Conservation (phyloP, 441 rosid genomes). For the Syzygium syzygioides region DNA sequence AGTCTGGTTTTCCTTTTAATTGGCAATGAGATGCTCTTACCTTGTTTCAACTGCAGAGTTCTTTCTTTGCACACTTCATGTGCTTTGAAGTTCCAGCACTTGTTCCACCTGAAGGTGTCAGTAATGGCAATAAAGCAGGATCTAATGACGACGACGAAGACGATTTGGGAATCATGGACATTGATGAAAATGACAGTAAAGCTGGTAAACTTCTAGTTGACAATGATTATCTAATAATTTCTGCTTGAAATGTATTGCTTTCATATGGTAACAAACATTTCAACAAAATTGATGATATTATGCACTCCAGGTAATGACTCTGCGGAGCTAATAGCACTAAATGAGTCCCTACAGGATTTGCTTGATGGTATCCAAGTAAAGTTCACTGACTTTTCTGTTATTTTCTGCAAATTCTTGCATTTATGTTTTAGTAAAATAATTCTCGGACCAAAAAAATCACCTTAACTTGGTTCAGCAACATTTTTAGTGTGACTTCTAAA, state of each 20-base stretch:
- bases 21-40: background rate
- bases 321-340: conserved; percentile 61
- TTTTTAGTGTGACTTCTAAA: background rate
- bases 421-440: background rate
- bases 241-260: background rate
- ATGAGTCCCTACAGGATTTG: conserved; percentile 95
- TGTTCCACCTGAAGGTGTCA: conserved; percentile 79
- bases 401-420: background rate
- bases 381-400: background rate
- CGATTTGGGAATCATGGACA: conserved; percentile 96
- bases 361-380: conserved; percentile 96
- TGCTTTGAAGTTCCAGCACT: conserved; percentile 99
- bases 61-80: conserved; percentile 98
- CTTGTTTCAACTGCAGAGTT: conserved; percentile 66
- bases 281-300: conserved; percentile 1
- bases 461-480: background rate
- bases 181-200: conserved; percentile 81
- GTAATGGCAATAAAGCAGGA: conserved; percentile 58
- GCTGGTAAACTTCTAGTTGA: conserved; percentile 36
- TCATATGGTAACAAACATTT: background rate
- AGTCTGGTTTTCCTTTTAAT: background rate
- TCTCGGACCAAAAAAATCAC: background rate
- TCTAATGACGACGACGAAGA: conserved; percentile 59
- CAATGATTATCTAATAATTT: background rate
- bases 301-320: conserved; percentile 53